Conservation (phyloP, 495 filamentous ascomycete genomes). For the Hyphodiscus hymeniophilus region DNA sequence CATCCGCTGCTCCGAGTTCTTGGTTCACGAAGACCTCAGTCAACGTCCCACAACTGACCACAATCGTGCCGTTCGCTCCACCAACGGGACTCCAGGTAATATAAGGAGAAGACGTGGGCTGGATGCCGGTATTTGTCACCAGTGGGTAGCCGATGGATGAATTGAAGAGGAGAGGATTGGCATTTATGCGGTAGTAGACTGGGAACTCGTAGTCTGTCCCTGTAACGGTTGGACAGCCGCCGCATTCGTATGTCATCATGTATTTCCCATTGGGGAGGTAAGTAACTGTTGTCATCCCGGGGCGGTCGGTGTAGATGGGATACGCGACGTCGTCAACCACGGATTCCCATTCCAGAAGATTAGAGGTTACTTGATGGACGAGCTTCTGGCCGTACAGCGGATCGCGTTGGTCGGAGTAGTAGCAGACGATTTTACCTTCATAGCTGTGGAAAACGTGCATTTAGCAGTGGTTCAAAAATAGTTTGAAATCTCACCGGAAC, state of each 20-base stretch:
- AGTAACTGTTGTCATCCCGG: constrained; percentile 54
- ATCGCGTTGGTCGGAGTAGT: constrained; percentile 66
- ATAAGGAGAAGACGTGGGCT: constrained; percentile 44
- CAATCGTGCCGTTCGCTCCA: constrained; percentile 47
- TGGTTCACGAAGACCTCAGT: constrained; percentile 51
- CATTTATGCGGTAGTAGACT: constrained; percentile 44
- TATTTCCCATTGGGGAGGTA: constrained; percentile 51
- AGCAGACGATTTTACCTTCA: constrained; percentile 50
- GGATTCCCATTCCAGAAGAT: constrained; percentile 49
- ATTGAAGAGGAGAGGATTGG: constrained; percentile 45
- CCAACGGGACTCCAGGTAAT: constrained; percentile 46
- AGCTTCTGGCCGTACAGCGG: constrained; percentile 57
- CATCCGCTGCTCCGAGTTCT: constrained; percentile 39
- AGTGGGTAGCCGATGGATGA: constrained; percentile 29
- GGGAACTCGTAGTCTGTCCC: constrained; percentile 30
- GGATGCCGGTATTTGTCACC: constrained; percentile 29
- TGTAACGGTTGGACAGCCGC: constrained; percentile 35
- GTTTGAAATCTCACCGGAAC: no score
- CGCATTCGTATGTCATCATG: constrained; percentile 57
- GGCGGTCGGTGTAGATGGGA: constrained; percentile 49
- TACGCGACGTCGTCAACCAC: constrained; percentile 55
- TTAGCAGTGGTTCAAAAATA: no score
- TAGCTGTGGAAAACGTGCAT: no score
- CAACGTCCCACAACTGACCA: constrained; percentile 44
- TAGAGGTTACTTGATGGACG: constrained; percentile 48